Conservation (phyloP, 805 yeast species). For the Metschnikowia gelsemii region DNA sequence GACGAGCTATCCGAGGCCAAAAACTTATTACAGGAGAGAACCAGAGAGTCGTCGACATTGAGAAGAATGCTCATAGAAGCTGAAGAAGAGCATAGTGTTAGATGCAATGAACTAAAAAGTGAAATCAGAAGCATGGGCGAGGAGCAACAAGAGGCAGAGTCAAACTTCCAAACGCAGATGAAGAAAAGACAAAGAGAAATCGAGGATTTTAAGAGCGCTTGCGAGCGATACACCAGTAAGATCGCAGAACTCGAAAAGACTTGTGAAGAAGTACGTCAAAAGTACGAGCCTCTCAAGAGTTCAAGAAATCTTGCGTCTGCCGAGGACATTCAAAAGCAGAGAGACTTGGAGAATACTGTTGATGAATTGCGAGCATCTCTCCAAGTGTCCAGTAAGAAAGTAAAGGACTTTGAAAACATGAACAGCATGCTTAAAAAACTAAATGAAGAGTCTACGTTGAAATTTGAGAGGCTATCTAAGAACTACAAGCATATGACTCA, state of each 20-base stretch:
- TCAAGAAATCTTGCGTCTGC: conserved; percentile 14
- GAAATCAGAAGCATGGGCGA: conserved; percentile 53
- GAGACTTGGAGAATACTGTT: conserved; percentile 30
- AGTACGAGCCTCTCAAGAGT: conserved; percentile 26
- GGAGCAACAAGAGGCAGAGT: conserved; percentile 61
- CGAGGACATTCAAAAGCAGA: conserved; percentile 15
- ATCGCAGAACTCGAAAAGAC: conserved; percentile 39
- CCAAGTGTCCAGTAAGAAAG: conserved; percentile 47
- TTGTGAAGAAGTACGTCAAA: conserved; percentile 27
- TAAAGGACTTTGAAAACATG: conserved; percentile 54
- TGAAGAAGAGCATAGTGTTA: conserved; percentile 55
- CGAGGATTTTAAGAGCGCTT: conserved; percentile 50
- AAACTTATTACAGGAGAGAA: conserved; percentile 71
- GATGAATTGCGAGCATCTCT: conserved; percentile 54
- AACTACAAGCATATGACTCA: conserved; percentile 64
- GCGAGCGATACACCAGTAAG: conserved; percentile 44
- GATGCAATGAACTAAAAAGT: conserved; percentile 54
- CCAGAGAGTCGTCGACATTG: conserved; percentile 73
- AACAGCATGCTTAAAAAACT: conserved; percentile 55
- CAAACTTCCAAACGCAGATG: conserved; percentile 46
- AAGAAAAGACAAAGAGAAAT: conserved; percentile 63
- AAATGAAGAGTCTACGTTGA: conserved; percentile 66
- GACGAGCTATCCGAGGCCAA: conserved; percentile 82
- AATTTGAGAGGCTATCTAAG: conserved; percentile 66
- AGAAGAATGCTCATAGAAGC: conserved; percentile 66